These are phyloP conservation scores for Neoascochyta sp. DNA, from an alignment of 2,329 filamentous ascomycete genomes.

Conservation along the genomic window DNA sequence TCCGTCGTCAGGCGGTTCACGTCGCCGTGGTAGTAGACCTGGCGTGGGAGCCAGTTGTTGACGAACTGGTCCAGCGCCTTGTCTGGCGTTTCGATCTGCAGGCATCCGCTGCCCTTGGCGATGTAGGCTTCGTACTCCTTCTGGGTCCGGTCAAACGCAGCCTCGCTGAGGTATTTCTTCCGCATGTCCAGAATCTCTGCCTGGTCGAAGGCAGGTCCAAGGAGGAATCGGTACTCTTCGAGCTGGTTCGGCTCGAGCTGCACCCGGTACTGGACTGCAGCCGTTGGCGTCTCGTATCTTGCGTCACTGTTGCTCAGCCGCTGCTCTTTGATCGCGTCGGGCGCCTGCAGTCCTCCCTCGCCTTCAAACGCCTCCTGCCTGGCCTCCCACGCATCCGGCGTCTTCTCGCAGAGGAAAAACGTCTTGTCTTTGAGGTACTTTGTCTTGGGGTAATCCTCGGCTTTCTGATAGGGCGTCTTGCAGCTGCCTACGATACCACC, in stretches of 20 bases:
- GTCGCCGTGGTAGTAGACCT: slow-evolving; percentile 58
- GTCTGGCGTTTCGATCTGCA: slow-evolving; percentile 54
- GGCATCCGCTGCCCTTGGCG: slow-evolving; percentile 48
- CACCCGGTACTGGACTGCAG: slow-evolving; percentile 52
- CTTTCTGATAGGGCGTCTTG: slow-evolving; percentile 57
- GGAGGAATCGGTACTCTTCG: slow-evolving; percentile 53
- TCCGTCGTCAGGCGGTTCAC: slow-evolving; percentile 58
- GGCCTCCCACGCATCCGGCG: slow-evolving; percentile 52
- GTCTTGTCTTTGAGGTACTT: slow-evolving; percentile 57
- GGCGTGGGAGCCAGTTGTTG: slow-evolving; percentile 58
- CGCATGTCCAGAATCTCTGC: slow-evolving; percentile 48
- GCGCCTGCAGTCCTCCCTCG: slow-evolving; percentile 54
- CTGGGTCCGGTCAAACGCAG: slow-evolving; percentile 47
- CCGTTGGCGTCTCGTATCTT: slow-evolving; percentile 54
- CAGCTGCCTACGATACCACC: slow-evolving; percentile 51
- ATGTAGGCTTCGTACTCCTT: slow-evolving; percentile 52
- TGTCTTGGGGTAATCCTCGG: slow-evolving; percentile 56
- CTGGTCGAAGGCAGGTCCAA: slow-evolving; percentile 54
- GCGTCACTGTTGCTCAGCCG: slow-evolving; percentile 49
- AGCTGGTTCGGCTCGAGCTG: slow-evolving; percentile 41
- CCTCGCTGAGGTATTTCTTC: slow-evolving; percentile 49
- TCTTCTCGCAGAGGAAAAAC: slow-evolving; percentile 54
- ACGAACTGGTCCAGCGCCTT: slow-evolving; percentile 55
- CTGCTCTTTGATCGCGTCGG: slow-evolving; percentile 43
- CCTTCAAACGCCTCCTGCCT: slow-evolving; percentile 54